phyloP scores from a whole-genome alignment of 2,329 filamentous ascomycete species.

The Aspergillus sp. region DNA sequence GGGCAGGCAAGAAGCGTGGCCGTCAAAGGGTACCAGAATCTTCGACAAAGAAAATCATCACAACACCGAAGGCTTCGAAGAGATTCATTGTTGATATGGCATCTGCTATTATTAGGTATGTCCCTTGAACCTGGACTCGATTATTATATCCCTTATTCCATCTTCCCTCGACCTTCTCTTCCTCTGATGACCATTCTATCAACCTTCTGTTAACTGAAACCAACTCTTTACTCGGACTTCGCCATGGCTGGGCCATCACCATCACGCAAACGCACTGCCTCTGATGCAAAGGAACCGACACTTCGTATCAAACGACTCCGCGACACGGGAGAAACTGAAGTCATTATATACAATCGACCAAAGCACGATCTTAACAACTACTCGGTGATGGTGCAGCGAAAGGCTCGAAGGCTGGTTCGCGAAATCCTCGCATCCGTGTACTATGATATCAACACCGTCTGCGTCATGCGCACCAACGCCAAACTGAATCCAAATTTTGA shows the following conservation, averaged over 20 bases:
- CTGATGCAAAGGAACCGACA: neutral
- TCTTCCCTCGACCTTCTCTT: neutral
- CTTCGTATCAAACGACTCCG: neutral
- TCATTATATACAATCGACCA: neutral
- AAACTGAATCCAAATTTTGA: neutral
- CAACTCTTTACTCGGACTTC: neutral
- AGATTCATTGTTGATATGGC: neutral
- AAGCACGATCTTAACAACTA: neutral
- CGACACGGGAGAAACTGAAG: neutral
- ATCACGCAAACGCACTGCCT: neutral
- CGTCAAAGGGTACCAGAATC: neutral
- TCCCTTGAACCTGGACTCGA: neutral
- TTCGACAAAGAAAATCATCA: neutral
- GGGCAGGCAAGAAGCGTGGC: neutral
- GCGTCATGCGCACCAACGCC: constrained; percentile 9
- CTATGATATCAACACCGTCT: constrained; percentile 26
- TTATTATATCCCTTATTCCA: neutral
- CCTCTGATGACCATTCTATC: neutral
- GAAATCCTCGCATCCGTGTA: constrained; percentile 24
- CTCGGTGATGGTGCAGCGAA: neutral
- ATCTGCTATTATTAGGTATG: neutral
- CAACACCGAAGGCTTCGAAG: neutral
- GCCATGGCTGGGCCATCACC: neutral
- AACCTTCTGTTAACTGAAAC: neutral
- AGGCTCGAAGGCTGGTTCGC: neutral